Percentiles rank a stretch among this genome's conserved stretches.
phyloP scores from a whole-genome alignment of 2,329 filamentous ascomycete genomes.

The Stylonectria norvegica region DNA sequence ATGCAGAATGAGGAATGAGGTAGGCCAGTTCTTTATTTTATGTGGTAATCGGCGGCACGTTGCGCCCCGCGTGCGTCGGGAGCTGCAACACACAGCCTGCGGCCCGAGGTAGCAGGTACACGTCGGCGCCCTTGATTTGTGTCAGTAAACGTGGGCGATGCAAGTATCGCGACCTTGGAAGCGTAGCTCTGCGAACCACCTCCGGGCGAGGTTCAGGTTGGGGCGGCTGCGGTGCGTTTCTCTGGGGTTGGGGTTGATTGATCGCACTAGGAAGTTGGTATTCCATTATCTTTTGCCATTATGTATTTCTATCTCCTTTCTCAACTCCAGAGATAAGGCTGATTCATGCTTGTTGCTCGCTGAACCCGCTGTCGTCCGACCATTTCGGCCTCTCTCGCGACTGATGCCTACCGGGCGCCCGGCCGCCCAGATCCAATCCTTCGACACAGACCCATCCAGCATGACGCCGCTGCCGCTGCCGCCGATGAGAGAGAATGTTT shows the following conservation, averaged over 20 bases:
- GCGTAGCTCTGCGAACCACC: background rate
- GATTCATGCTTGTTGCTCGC: conserved; percentile 6
- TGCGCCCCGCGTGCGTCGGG: too few species aligned
- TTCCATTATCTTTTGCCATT: conserved; percentile 35
- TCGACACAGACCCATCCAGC: conserved; percentile 3
- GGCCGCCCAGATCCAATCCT: background rate
- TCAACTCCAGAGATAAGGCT: conserved; percentile 30
- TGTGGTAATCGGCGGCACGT: conserved; percentile 29
- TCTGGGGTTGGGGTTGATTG: conserved; percentile 14
- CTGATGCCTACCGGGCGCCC: background rate
- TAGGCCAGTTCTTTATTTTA: conserved; percentile 23
- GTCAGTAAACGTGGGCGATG: background rate
- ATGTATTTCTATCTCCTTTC: conserved; percentile 39
- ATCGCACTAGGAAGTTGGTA: conserved; percentile 5
- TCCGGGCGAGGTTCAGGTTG: conserved; percentile 1
- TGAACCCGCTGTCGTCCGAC: conserved; percentile 17
- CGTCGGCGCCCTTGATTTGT: too few species aligned
- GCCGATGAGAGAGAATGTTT: conserved; percentile 16
- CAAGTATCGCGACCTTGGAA: background rate
- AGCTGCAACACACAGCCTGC: too few species aligned
- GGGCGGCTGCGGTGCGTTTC: conserved; percentile 3
- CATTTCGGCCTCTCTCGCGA: conserved; percentile 2
- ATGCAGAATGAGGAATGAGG: conserved; percentile 32
- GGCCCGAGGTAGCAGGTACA: conserved; percentile 20
- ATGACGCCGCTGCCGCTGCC: conserved; percentile 6